phyloP scores from a whole-genome alignment of 306 rosid species.

The Cucurbita ficifolia region DNA sequence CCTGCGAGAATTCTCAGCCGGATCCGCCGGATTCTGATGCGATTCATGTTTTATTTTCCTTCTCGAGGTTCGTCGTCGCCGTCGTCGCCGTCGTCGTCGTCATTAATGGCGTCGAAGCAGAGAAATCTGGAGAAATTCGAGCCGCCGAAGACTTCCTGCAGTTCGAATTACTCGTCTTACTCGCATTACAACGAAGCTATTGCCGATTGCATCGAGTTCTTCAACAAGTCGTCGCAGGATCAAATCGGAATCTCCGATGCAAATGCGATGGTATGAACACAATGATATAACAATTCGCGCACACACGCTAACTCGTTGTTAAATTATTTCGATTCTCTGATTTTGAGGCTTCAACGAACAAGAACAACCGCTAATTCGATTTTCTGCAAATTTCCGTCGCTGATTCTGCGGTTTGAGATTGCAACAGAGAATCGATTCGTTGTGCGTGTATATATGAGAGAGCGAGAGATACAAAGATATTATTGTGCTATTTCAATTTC shows the following conservation, averaged over 20 bases:
- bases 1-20: neutral
- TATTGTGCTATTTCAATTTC: neutral
- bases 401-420: neutral
- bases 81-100: neutral
- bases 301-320: neutral
- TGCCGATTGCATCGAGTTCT: constrained; percentile 70
- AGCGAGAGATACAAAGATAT: too few species aligned
- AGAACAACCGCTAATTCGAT: neutral
- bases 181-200: constrained; percentile 64
- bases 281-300: neutral
- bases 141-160: constrained; percentile 70
- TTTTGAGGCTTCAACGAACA: neutral
- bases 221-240: constrained; percentile 62
- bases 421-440: neutral
- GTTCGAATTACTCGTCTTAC: constrained; percentile 52
- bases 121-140: constrained; percentile 26
- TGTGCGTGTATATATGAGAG: too few species aligned
- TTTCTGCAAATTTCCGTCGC: neutral
- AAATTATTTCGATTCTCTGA: neutral
- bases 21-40: neutral
- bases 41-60: neutral
- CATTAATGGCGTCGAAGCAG: neutral
- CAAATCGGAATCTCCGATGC: neutral
- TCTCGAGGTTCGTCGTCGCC: neutral
- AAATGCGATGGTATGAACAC: neutral